Evolutionary conservation across 2,329 filamentous ascomycete genomes (phyloP), one percentile per base, ranked within the genome.

Genomic region (Aspergillus intermedius): DNA sequence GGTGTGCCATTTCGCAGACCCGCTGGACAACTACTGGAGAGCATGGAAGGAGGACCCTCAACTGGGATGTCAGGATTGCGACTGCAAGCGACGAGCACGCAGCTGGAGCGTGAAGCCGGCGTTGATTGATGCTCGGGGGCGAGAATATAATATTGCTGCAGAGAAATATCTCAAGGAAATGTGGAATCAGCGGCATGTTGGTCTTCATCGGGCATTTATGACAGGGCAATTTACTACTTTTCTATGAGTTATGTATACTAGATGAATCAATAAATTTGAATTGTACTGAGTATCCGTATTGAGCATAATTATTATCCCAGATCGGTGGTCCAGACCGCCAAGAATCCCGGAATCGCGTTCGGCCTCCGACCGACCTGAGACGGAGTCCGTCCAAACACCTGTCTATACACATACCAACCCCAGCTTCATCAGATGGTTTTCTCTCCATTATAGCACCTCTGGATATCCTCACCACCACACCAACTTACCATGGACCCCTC

Each of bases 81-180:
- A 63, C 46, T 60, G 58, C 44, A 61, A 57, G 45, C 52, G 53
- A 25, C 56, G 49, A 23, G 52, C 58, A 21, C 45, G 60, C 22
- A 64, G 60, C 44, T 62, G 60, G 49, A 64, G 61, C 43, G 55
- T 60, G 12, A 61, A 62, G 37, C 60, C 57, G n/a, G 55, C 57
- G 17, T 42, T 63, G 45, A 59, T 62, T 44, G 61, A 64, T 48
- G 57, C 55, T 34, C 56, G 54, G 32, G 61, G 60, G 7, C 42
- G 56, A 10, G 57, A 59, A 40, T 57, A 53, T 12, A 56, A 62
- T 34, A 55, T 56, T 22, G 52, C 52, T n/a, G 61, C 60, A 12
- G 55, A 61, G 46, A 49, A 54, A 23, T 64, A 61, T 52, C 50
- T 64, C 22, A 58, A 54, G 30, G 59, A 64, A 47, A 62, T 60